These are phyloP conservation scores for Skeletonema grethae DNA, from an alignment of 108 stramenopile species.

Conservation along the genomic window DNA sequence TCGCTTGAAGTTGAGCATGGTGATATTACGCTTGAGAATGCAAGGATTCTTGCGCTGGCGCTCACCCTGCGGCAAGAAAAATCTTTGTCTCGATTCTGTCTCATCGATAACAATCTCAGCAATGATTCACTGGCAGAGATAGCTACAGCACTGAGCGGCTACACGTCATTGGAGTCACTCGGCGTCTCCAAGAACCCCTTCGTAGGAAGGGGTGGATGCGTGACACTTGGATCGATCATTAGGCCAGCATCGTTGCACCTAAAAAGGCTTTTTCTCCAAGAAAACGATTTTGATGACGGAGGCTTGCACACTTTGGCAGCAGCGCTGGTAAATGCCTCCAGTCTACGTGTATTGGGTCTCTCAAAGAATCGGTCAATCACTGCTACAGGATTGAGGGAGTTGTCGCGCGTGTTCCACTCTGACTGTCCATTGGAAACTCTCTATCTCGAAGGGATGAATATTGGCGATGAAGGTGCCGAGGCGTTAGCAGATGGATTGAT, in stretches of 20 bases:
- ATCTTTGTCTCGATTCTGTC: background rate
- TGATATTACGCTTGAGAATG: background rate
- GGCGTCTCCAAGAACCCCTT: background rate
- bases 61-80: background rate
- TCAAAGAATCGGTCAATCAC: background rate
- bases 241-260: background rate
- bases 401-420: background rate
- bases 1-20: background rate
- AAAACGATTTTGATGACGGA: background rate
- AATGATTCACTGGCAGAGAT: background rate
- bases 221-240: background rate
- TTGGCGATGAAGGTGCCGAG: slow-evolving; percentile 14
- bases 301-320: background rate
- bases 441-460: slow-evolving; percentile 4
- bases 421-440: background rate
- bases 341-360: background rate
- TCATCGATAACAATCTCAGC: background rate
- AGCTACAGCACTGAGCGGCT: background rate
- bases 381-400: background rate
- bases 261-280: background rate
- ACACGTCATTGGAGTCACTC: background rate
- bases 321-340: background rate
- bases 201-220: background rate
- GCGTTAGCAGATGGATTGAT: slow-evolving; percentile 2
- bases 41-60: background rate